Base-by-base conservation (phyloP, 1,284 basidiomycete species). In the Tilletia caries region DNA sequence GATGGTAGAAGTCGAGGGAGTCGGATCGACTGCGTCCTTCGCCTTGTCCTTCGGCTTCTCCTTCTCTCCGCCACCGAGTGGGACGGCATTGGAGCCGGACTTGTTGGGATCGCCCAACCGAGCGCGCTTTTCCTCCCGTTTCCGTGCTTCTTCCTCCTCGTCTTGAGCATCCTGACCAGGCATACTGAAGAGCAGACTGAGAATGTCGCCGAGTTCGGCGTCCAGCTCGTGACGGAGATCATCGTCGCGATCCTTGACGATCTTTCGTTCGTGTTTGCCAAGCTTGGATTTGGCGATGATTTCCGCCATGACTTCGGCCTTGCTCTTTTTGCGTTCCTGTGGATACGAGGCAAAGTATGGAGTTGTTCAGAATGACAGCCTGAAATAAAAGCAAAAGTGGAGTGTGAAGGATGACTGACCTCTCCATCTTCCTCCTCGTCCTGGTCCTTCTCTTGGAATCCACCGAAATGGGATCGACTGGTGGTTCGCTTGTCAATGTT, bases 301-400 rank as follows among this genome's bases (percentile, higher is more conserved):
- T 84, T 99, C 96, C 0, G 91, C 89, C 96, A 98, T 98, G 72
- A 98, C 92, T 82, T 99, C 95, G 3, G 92, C 91, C 85, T 97
- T 98, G 20, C 90, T 73, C 70, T 34, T 68, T 44, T 52, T 66
- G 37, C 65, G 46, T 50, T 48, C 33, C 65, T 46, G 44, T 23
- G 48, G 10, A 23, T n/a, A 6, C 2, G 15, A 25, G 52, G 27
- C 27, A 0, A 23, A 54, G 29, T 3, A 15, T 64, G 25, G 12
- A 33, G 60, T 33, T 23, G 27, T 29, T 54, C 50, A 18, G 13
- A n/a, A n/a, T n/a, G n/a, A n/a, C n/a, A n/a, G n/a, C n/a, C n/a
- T n/a, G n/a, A n/a, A n/a, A n/a, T n/a, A n/a, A n/a, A n/a, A n/a
- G n/a, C n/a, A n/a, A n/a, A n/a, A n/a, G n/a, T n/a, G n/a, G n/a